These are phyloP conservation scores for Pythium dissotocum DNA, from an alignment of 352 stramenopile species.

Conservation along the genomic window DNA sequence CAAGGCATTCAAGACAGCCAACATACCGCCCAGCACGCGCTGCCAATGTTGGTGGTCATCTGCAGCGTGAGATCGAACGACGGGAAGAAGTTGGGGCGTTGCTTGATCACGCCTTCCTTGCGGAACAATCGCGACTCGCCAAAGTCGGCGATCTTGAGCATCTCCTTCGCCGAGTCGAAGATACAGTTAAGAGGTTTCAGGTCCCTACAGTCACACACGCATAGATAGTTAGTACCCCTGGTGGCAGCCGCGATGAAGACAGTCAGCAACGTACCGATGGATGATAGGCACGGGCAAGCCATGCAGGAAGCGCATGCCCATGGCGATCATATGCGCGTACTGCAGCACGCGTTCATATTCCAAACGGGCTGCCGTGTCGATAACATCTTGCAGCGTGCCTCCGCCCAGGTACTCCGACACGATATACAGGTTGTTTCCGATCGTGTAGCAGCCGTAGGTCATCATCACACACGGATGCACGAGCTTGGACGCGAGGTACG, in stretches of 20 bases:
- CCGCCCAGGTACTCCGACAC: conserved; percentile 81
- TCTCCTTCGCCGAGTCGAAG: conserved; percentile 73
- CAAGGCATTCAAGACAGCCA: not conserved
- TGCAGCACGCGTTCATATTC: conserved; percentile 66
- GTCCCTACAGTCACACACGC: conserved; percentile 37
- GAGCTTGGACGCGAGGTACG: conserved; percentile 75
- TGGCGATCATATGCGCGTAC: conserved; percentile 80
- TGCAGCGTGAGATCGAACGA: conserved; percentile 65
- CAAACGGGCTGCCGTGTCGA: conserved; percentile 49
- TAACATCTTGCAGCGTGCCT: conserved; percentile 77
- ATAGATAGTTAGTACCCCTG: not conserved
- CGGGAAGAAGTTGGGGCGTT: conserved; percentile 57
- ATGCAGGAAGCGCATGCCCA: conserved; percentile 82
- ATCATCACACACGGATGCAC: conserved; percentile 83
- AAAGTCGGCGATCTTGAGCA: conserved; percentile 84
- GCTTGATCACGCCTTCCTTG: conserved; percentile 55
- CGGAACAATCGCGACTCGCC: conserved; percentile 71
- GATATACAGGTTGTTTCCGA: conserved; percentile 77
- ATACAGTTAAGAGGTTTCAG: conserved; percentile 84
- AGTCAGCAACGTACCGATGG: conserved; percentile 40
- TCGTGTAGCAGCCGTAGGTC: conserved; percentile 84
- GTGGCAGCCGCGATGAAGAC: not conserved
- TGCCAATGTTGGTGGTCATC: conserved; percentile 85
- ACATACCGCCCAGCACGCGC: conserved; percentile 70
- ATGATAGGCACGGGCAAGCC: conserved; percentile 73